Base-by-base conservation (phyloP, 2,329 filamentous ascomycete genomes). In the Alternaria solani region DNA sequence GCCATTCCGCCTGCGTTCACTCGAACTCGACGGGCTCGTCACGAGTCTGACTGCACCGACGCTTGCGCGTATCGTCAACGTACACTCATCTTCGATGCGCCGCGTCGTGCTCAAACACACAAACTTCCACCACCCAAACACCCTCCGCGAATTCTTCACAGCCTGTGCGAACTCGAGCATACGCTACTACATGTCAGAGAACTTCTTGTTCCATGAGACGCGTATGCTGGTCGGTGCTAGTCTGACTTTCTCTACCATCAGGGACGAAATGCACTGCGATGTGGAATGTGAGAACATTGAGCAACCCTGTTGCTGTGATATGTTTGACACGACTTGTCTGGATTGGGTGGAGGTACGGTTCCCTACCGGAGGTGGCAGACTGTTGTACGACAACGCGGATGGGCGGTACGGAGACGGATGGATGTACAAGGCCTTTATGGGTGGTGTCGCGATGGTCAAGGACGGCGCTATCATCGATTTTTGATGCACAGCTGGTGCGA, bases 21-120 rank as follows among this genome's bases (percentile, higher is more conserved):
- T 64, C 18, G 52, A 60, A 5, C 18, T 64, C 16, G 51, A 60
- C 16, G 56, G 62, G 9, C 53, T 64, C 4, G 20, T 51, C 25
- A 48, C 59, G 7, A 59, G 59, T 36, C 38, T n/a, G 36, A 30
- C 26, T 20, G 54, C 57, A 12, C 57, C 53, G 11, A 58, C 60
- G 2, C 47, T 63, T 23, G 55, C 46, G 32, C 38, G 18, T 2
- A 56, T 65, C 23, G 18, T 65, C 20, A 11, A 43, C 11, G 25
- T 30, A 6, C 61, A 63, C 36, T 39, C 42, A 1, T 12, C 12
- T 5, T 52, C 47, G 11, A 49, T 63, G 4, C 57, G 52, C 28
- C 36, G 42, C 7, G 18, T 63, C 18, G 43, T 54, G 11, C 42
- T 63, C 26, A 20, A 30, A 2, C 32, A 64, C 44, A 54, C 53